Evolutionary conservation across 2,329 filamentous ascomycete genomes (phyloP).

Genomic region (Dendryphion nanum): DNA sequence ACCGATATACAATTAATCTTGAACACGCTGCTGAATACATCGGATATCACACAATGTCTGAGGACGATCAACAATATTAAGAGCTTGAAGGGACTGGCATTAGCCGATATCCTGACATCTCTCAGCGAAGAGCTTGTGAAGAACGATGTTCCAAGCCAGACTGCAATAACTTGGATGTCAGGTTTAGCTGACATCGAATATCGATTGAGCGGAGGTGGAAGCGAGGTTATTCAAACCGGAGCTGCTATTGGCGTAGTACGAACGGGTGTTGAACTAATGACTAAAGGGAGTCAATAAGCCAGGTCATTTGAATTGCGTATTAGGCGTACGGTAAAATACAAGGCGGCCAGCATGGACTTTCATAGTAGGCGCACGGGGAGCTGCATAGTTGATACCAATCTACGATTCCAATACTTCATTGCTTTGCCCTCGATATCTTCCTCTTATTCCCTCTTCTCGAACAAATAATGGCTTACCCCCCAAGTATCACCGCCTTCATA

Average conservation of each 20-base stretch:
- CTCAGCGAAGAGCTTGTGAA: conserved; percentile 78
- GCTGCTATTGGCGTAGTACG: conserved; percentile 87
- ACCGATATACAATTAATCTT: conserved; percentile 83
- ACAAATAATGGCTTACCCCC: conserved; percentile 67
- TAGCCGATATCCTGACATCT: conserved; percentile 90
- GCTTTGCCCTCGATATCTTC: too few species aligned
- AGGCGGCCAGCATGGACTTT: too few species aligned
- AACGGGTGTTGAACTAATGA: conserved; percentile 72
- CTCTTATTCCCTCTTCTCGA: conserved; percentile 55
- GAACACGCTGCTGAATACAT: conserved; percentile 76
- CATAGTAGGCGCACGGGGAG: too few species aligned
- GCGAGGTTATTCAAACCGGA: conserved; percentile 86
- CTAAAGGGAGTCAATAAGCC: conserved; percentile 26
- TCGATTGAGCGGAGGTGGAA: conserved; percentile 81
- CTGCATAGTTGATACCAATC: too few species aligned
- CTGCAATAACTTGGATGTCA: conserved; percentile 87
- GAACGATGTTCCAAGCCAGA: conserved; percentile 80
- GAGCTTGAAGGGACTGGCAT: conserved; percentile 75
- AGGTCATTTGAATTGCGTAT: too few species aligned
- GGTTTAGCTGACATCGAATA: conserved; percentile 93
- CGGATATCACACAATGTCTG: conserved; percentile 86
- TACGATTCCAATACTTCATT: too few species aligned
- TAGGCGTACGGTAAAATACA: too few species aligned
- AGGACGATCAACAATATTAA: conserved; percentile 88
- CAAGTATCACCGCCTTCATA: conserved; percentile 65